Base-by-base conservation (phyloP, 2,329 filamentous ascomycete genomes). In the Aspergillus tubingensis region DNA sequence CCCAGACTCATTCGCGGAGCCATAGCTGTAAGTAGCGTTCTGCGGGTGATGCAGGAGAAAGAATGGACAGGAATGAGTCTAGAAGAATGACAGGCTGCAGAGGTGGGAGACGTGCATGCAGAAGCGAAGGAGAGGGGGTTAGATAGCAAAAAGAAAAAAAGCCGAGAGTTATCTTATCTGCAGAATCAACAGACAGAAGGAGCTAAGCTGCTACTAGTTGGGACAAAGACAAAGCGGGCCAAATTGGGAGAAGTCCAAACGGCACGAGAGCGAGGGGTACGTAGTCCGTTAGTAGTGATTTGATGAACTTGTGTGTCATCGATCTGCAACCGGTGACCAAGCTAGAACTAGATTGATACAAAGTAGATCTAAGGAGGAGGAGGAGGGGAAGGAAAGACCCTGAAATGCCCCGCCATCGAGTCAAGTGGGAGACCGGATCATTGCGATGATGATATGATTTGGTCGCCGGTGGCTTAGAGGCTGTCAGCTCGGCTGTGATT, bases 1-100 rank as follows among this genome's bases (percentile, higher is more conserved):
- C 72, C 70, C 65, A 65, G 60, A 41, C 63, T 67, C 52, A 61
- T 53, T 52, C 57, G 25, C 25, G 59, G 53, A 41, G 65, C 60
- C 66, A 68, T 68, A n/a, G 41, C 44, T 17, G 17, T 38, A 8
- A 8, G 23, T 51, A 67, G 53, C 52, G 62, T 58, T 66, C 65
- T 67, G 57, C 59, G 59, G 61, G 62, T 23, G 25, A 10, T 39
- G 25, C 25, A 25, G 17, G 11, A 10, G 13, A 49, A 25, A 39
- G 47, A 32, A 41, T 54, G 38, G 32, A 23, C 32, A 10, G 10
- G 11, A 41, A 23, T 49, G 41, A 39, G 52, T 21, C n/a, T 54
- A 53, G 57, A 50, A 39, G 43, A 30, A 19, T 15, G 38, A 52
- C 17, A 36, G 27, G 47, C 48, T 10, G 48, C 32, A 56, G 32